These are phyloP conservation scores for Cicer judaicum DNA, from an alignment of 306 rosid species.

Conservation along the genomic window DNA sequence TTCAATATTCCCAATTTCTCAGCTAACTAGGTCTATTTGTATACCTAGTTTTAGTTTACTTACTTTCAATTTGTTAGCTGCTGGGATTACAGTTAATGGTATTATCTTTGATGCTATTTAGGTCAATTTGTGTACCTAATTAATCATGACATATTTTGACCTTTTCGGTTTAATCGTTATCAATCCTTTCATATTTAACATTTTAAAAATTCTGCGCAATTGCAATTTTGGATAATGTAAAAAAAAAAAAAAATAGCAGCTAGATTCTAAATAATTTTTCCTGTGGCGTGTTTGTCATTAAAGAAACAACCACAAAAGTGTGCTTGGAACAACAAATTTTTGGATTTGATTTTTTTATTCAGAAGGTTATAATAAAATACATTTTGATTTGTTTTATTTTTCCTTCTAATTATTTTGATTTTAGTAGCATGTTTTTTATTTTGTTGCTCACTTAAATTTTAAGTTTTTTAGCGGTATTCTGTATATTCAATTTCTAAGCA, in stretches of 20 bases:
- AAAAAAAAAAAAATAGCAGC: neutral
- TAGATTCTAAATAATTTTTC: neutral
- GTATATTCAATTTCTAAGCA: neutral
- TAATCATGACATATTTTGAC: neutral
- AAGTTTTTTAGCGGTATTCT: neutral
- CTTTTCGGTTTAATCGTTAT: neutral
- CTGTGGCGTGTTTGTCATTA: neutral
- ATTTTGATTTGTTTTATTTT: neutral
- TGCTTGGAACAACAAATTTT: neutral
- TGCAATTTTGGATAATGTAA: slow-evolving; percentile 10
- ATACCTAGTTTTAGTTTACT: neutral
- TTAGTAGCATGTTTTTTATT: neutral
- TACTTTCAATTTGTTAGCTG: neutral
- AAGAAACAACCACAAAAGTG: neutral
- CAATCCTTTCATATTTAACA: neutral
- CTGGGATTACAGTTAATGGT: neutral
- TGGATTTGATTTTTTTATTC: neutral
- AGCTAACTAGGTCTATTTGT: neutral
- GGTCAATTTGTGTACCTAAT: neutral
- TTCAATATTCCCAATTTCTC: neutral
- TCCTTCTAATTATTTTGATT: neutral
- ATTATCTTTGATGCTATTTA: neutral
- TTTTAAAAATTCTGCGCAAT: neutral
- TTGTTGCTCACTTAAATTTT: neutral
- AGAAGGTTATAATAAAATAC: neutral